phyloP scores from a whole-genome alignment of 148 eudicot genomes.

The Diospyros kaki region DNA sequence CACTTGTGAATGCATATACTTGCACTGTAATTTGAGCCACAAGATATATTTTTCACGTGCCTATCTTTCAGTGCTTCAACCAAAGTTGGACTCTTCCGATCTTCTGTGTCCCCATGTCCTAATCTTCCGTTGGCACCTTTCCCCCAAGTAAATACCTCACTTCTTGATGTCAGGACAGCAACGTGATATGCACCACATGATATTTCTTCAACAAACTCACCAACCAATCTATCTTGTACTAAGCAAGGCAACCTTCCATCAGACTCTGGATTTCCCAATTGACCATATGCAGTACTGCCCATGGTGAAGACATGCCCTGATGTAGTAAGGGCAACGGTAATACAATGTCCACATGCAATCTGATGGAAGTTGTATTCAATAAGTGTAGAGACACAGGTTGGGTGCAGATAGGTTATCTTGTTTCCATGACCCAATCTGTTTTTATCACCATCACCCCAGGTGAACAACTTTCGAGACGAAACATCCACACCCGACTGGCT shows the following conservation, averaged over 20 bases:
- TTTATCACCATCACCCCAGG: slow-evolving; percentile 92
- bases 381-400: slow-evolving; percentile 63
- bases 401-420: slow-evolving; percentile 54
- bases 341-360: slow-evolving; percentile 63
- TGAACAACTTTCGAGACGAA: slow-evolving; percentile 63
- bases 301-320: slow-evolving; percentile 80
- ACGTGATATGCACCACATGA: slow-evolving; percentile 69
- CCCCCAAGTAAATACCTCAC: slow-evolving; percentile 79
- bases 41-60: slow-evolving; percentile 60
- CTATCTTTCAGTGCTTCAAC: slow-evolving; percentile 67
- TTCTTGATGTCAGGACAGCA: slow-evolving; percentile 67
- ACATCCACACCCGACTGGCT: slow-evolving; percentile 27
- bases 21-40: slow-evolving; percentile 68
- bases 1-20: slow-evolving; percentile 73
- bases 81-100: slow-evolving; percentile 58
- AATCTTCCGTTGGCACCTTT: slow-evolving; percentile 73
- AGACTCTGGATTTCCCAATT: slow-evolving; percentile 61
- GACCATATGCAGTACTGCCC: slow-evolving; percentile 64
- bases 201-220: slow-evolving; percentile 77
- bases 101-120: slow-evolving; percentile 73
- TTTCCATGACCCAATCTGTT: slow-evolving; percentile 68
- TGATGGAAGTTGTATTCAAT: slow-evolving; percentile 66
- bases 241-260: slow-evolving; percentile 62
- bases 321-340: slow-evolving; percentile 64
- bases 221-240: slow-evolving; percentile 64